phyloP scores from a whole-genome alignment of 1,284 basidiomycete species.

The Calocybe gambosa region DNA sequence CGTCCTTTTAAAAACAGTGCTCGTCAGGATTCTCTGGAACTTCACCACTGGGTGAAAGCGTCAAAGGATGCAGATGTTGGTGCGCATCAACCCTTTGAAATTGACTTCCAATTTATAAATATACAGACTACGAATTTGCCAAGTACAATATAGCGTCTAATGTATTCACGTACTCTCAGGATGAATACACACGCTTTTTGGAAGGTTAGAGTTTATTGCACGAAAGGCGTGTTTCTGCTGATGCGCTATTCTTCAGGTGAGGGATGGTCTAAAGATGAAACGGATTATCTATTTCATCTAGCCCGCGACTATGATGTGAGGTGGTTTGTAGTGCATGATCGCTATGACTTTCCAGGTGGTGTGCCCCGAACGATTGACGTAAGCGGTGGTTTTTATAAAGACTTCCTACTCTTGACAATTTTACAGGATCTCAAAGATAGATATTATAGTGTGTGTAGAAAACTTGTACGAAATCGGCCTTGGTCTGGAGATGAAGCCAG shows the following conservation, averaged over 20 bases:
- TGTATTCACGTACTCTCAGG: constrained; percentile 79
- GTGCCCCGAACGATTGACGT: constrained; percentile 66
- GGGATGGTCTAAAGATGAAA: constrained; percentile 93
- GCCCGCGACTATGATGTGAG: constrained; percentile 83
- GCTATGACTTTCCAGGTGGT: constrained; percentile 71
- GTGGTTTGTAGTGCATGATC: constrained; percentile 88
- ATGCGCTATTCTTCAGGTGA: constrained; percentile 42
- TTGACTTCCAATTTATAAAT: neutral
- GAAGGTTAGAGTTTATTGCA: constrained; percentile 45
- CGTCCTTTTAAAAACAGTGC: constrained; percentile 63
- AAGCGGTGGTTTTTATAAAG: constrained; percentile 12
- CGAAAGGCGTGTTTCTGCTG: neutral
- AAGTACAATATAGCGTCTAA: constrained; percentile 74
- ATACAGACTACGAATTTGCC: constrained; percentile 67
- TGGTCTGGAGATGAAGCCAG: constrained; percentile 74
- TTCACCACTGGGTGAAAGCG: constrained; percentile 69
- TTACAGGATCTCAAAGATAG: constrained; percentile 88
- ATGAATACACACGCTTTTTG: constrained; percentile 83
- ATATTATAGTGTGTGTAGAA: constrained; percentile 90
- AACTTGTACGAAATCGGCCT: constrained; percentile 79
- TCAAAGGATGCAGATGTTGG: constrained; percentile 48
- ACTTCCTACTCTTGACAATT: neutral
- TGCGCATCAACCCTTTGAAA: constrained; percentile 23
- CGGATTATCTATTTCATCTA: constrained; percentile 86
- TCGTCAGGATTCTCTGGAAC: constrained; percentile 51